Evolutionary conservation across 306 rosid genomes (phyloP), one percentile per base, ranked within the genome.

Genomic region (Ormosia semicastrata): DNA sequence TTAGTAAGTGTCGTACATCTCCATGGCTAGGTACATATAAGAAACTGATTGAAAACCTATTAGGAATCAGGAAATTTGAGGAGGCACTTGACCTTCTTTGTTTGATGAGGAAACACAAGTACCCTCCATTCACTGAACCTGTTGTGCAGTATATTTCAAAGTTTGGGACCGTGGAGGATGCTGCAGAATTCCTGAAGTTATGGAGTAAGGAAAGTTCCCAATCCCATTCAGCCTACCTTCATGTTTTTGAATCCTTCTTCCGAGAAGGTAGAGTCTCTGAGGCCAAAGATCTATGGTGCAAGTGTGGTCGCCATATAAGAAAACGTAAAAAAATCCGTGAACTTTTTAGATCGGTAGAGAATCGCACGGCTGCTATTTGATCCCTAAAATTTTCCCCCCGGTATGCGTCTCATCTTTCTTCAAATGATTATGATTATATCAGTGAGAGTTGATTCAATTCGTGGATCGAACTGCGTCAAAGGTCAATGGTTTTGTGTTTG

Each of bases 81-180:
- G 96, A 92, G 84, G 98, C 99, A 44, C 81, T 95, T 60, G 54
- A 85, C 43, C 91, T 93, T 69, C 91, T 93, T 77, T 69, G 83
- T 17, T 80, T 92, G 84, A 93, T 92, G 97, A 89, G 87, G 89
- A 81, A 72, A 77, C 92, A 92, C 70, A 86, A 86, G 8, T 83
- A 88, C 81, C 88, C 94, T 43, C 92, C 98, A 32, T 87, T 71
- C 79, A 78, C 82, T 0, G 86, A 88, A 30, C 95, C 98, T 5
- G 81, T 92, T 81, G 82, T 90, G 66, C 85, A 7, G 44, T 92
- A 88, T 66, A 85, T 95, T 75, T 89, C 94, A 3, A 90, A 90
- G 90, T 87, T 47, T 86, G 99, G 99, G 83, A 86, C 98, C 0
- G 92, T 90, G 81, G 91, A 88, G 80, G 94, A 93, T 88, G 98